These are phyloP conservation scores for Boletus speciosus DNA, from an alignment of 768 basidiomycete genomes.

Conservation along the genomic window DNA sequence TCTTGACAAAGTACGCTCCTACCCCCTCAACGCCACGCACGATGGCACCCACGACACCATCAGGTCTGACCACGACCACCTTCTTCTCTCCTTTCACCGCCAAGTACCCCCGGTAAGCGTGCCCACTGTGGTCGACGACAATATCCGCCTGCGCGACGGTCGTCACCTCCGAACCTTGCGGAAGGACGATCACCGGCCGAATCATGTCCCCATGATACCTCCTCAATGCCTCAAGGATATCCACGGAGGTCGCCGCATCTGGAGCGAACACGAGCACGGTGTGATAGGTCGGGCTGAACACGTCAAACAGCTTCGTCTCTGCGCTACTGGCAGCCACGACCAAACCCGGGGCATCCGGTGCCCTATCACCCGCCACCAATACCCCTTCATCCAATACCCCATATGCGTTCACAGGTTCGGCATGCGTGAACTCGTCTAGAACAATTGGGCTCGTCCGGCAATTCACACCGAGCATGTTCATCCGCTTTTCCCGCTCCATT, in stretches of 20 bases:
- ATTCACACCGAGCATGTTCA: conserved; percentile 34
- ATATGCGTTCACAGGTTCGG: conserved; percentile 11
- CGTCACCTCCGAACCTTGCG: neutral
- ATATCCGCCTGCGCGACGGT: conserved; percentile 25
- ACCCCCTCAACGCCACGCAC: conserved; percentile 18
- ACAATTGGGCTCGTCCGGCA: conserved; percentile 36
- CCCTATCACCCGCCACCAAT: conserved; percentile 42
- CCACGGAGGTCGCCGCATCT: neutral
- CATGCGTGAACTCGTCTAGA: conserved; percentile 32
- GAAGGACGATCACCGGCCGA: conserved; percentile 13
- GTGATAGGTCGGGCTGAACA: conserved; percentile 23
- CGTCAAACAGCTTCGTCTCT: conserved; percentile 19
- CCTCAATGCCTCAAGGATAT: conserved; percentile 7
- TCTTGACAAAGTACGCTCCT: conserved; percentile 13
- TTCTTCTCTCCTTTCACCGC: conserved; percentile 27
- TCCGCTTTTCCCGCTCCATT: neutral
- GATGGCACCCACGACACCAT: conserved; percentile 40
- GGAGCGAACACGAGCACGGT: conserved; percentile 30
- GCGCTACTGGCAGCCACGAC: conserved; percentile 2
- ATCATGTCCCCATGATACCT: conserved; percentile 4
- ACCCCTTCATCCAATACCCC: conserved; percentile 20
- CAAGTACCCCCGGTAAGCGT: conserved; percentile 41
- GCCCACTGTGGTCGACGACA: conserved; percentile 35
- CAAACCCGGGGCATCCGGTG: conserved; percentile 40
- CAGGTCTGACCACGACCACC: conserved; percentile 41